Evolutionary conservation across 768 basidiomycete genomes (phyloP).

Genomic region (Lentinula detonsa): DNA sequence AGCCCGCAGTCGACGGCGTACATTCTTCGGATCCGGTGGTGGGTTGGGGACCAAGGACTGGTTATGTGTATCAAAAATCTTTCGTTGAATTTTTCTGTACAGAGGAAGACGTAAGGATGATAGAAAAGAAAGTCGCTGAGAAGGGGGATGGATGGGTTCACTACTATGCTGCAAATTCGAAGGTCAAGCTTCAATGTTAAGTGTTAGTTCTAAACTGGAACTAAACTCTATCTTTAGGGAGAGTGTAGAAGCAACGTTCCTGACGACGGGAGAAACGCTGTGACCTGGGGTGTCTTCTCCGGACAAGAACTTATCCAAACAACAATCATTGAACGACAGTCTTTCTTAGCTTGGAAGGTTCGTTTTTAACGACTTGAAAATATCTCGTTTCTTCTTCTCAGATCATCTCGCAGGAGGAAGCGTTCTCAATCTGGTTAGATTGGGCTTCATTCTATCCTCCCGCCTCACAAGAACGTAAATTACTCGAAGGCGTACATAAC

Average conservation of each 20-base stretch:
- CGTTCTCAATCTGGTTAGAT: slow-evolving; percentile 91
- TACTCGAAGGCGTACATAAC: slow-evolving; percentile 69
- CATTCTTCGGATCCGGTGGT: slow-evolving; percentile 70
- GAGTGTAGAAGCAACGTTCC: slow-evolving; percentile 76
- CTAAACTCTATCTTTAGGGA: slow-evolving; percentile 40
- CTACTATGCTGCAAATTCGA: slow-evolving; percentile 78
- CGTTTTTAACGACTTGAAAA: background rate
- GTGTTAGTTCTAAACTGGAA: background rate
- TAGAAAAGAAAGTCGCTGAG: slow-evolving; percentile 52
- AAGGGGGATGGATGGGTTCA: slow-evolving; percentile 65
- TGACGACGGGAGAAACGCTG: slow-evolving; percentile 80
- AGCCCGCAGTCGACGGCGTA: slow-evolving; percentile 85
- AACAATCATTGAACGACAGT: slow-evolving; percentile 93
- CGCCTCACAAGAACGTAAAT: slow-evolving; percentile 57
- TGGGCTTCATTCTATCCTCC: slow-evolving; percentile 90
- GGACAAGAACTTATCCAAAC: slow-evolving; percentile 95
- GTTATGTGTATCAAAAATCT: slow-evolving; percentile 95
- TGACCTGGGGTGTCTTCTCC: slow-evolving; percentile 98
- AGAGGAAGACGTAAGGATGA: slow-evolving; percentile 43
- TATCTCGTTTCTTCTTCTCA: background rate
- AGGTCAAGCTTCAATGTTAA: slow-evolving; percentile 37
- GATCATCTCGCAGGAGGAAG: slow-evolving; percentile 67
- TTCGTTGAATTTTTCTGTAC: slow-evolving; percentile 96
- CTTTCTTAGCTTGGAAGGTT: slow-evolving; percentile 97
- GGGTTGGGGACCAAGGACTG: slow-evolving; percentile 91